Conservation (phyloP, 192 early-diverging fungal species). For the Coemansia sp. region DNA sequence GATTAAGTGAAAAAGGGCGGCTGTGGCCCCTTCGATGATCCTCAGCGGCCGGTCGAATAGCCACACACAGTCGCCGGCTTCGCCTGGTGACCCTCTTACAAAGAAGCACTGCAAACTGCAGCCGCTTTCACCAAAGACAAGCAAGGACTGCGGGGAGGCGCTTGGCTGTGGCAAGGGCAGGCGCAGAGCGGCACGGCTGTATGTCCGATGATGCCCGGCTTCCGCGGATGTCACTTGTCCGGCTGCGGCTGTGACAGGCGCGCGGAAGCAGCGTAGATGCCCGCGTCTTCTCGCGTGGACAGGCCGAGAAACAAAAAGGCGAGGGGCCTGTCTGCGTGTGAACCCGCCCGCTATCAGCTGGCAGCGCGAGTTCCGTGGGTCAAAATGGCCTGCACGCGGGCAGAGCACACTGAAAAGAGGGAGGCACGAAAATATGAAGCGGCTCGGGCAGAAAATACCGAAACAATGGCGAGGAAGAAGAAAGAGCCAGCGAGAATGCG, state of each 20-base stretch:
- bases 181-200: neutral
- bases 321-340: too few relatives aligned
- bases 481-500: slow-evolving; percentile 1
- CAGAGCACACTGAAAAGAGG: neutral
- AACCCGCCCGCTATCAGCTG: neutral
- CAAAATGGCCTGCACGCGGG: neutral
- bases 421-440: neutral
- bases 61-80: neutral
- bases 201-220: neutral
- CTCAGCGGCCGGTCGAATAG: neutral
- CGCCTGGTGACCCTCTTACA: neutral
- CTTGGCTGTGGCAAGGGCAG: neutral
- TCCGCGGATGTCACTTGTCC: too few relatives aligned
- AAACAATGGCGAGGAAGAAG: slow-evolving; percentile 9
- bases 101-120: neutral
- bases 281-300: neutral
- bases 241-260: too few relatives aligned
- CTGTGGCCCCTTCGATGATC: slow-evolving; percentile 3
- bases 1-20: slow-evolving; percentile 5
- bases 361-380: neutral
- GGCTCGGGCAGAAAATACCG: neutral
- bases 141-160: slow-evolving; percentile 1
- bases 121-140: neutral
- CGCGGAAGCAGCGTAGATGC: too few relatives aligned
- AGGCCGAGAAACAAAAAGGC: neutral